Percentiles rank a stretch among this genome's conserved stretches.
These are phyloP conservation scores for Lipomyces spencermartinsiae DNA, from an alignment of 805 yeast genomes.

Conservation along the genomic window DNA sequence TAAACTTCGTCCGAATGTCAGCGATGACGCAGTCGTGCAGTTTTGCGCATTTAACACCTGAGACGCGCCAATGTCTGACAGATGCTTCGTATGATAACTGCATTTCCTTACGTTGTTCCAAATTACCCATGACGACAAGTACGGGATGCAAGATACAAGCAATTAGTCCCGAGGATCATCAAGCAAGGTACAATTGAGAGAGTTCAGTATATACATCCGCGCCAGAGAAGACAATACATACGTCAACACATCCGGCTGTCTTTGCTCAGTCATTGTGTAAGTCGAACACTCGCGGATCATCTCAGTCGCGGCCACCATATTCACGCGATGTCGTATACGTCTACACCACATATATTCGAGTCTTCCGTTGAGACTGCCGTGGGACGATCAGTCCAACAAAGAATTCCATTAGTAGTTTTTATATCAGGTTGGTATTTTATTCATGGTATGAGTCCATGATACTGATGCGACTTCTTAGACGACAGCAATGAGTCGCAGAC, in stretches of 20 bases:
- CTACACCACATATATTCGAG: constrained; percentile 20
- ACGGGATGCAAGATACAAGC: background rate
- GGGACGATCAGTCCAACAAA: constrained; percentile 27
- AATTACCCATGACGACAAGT: background rate
- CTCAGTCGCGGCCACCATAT: background rate
- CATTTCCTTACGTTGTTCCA: background rate
- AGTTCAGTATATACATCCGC: background rate
- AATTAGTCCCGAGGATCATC: background rate
- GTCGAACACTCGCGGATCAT: background rate
- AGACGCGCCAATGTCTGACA: background rate
- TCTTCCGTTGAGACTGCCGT: constrained; percentile 36
- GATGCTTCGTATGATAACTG: background rate
- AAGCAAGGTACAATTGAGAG: background rate
- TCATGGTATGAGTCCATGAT: background rate
- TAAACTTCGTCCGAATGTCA: background rate
- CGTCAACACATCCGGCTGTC: background rate
- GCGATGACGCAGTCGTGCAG: background rate
- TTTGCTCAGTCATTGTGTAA: background rate
- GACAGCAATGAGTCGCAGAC: constrained; percentile 29
- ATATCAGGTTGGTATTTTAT: constrained; percentile 25
- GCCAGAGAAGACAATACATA: background rate
- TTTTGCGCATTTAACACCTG: background rate
- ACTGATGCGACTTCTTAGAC: constrained; percentile 21
- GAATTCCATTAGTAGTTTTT: constrained; percentile 32
- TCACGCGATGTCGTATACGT: background rate